Percentiles rank a stretch among this genome's conserved stretches.
Evolutionary conservation across 1,284 basidiomycete species (phyloP).

Genomic region (Boletus holoroseus): DNA sequence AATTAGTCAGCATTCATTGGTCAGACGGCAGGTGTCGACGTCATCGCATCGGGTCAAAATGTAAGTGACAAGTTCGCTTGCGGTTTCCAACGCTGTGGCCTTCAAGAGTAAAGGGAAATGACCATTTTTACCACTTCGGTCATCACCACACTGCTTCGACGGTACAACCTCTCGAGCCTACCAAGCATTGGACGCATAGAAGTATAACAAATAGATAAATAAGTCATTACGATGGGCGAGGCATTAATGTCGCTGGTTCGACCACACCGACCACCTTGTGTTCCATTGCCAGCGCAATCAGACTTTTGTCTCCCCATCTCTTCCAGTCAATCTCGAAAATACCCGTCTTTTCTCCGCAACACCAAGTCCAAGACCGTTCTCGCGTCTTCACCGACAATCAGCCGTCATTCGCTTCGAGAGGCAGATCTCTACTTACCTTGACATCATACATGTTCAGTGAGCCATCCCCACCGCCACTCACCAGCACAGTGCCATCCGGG

Average conservation of each 20-base stretch:
- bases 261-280: constrained; percentile 34
- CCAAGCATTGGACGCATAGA: not conserved
- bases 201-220: constrained; percentile 1
- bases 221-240: constrained; percentile 1
- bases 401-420: not conserved
- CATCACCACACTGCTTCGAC: no score
- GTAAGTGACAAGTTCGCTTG: no score
- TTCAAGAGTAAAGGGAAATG: no score
- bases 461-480: constrained; percentile 37
- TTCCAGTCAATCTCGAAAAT: constrained; percentile 39
- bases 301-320: constrained; percentile 28
- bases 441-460: constrained; percentile 34
- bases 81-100: no score
- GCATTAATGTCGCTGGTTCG: constrained; percentile 30
- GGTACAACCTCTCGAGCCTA: no score
- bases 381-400: constrained; percentile 23
- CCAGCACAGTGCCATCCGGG: constrained; percentile 47
- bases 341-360: constrained; percentile 33
- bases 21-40: constrained; percentile 14
- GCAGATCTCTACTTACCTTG: constrained; percentile 21
- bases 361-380: constrained; percentile 34
- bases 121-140: no score
- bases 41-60: constrained; percentile 9
- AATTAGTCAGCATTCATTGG: constrained; percentile 17
- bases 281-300: constrained; percentile 37